A percentile compares a stretch with the other conserved stretches of the same genome.
Conservation (phyloP, 805 yeast genomes). For the Starmerella tilneyi region DNA sequence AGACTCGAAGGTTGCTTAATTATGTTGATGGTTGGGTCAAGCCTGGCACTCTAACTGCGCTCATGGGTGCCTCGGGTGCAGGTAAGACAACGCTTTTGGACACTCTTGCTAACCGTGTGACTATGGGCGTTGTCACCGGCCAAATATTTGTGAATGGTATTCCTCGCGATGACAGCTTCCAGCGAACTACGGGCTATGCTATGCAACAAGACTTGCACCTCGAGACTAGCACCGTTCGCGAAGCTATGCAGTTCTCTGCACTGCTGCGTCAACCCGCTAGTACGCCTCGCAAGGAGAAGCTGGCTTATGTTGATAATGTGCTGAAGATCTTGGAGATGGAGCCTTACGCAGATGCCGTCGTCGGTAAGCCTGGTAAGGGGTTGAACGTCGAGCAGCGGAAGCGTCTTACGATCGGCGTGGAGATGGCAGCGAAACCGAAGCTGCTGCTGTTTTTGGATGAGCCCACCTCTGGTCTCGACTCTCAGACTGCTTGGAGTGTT, state of each 20-base stretch:
- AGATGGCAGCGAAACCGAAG: conserved; percentile 58
- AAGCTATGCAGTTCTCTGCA: conserved; percentile 63
- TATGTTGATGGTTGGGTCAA: conserved; percentile 61
- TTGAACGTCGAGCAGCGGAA: conserved; percentile 59
- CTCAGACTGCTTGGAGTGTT: conserved; percentile 57
- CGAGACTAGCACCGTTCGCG: conserved; percentile 60
- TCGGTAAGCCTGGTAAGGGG: conserved; percentile 68
- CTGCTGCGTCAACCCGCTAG: conserved; percentile 56
- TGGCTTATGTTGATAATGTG: conserved; percentile 58
- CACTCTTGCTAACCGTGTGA: conserved; percentile 60
- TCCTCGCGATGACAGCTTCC: conserved; percentile 54
- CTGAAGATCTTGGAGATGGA: conserved; percentile 59
- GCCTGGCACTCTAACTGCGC: conserved; percentile 72
- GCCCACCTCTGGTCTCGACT: conserved; percentile 64
- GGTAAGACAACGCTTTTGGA: conserved; percentile 73
- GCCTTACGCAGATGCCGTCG: conserved; percentile 64
- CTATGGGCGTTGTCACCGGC: conserved; percentile 61
- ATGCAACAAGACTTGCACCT: conserved; percentile 75
- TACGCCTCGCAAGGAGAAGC: conserved; percentile 49
- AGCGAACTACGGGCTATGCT: conserved; percentile 68
- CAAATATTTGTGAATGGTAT: conserved; percentile 64
- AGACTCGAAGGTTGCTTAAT: conserved; percentile 34
- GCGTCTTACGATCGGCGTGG: conserved; percentile 61
- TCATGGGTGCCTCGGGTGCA: conserved; percentile 83
- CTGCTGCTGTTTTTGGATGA: conserved; percentile 54